Base-by-base conservation (phyloP, 192 early-diverging fungal species). In the Coemansia pectinata region DNA sequence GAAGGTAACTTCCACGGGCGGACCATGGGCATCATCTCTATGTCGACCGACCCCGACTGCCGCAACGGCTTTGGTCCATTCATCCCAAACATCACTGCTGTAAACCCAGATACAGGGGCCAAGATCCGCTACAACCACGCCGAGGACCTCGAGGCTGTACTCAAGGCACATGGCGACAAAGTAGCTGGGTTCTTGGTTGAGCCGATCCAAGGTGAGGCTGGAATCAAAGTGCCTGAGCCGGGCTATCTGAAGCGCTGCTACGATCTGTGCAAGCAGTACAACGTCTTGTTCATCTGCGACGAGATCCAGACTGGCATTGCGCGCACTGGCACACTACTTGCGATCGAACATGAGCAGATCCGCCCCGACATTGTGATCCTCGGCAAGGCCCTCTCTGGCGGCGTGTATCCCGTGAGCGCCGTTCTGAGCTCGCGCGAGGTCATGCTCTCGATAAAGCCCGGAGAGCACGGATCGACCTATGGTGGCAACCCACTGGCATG, bases 191-290 rank as follows among this genome's bases (percentile, higher is more conserved):
- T 99, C 87, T 87, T 99, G 58, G 93, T 99, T 15, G 97, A 99
- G 84, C 97, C 97, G 19, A 98, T 99, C 84, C 97, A 99, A 79
- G 97, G 97, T 67, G 97, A 99, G 86, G 96, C 97, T 29, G 97
- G 94, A 62, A 97, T 99, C 77, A 89, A 91, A 74, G 92, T 99
- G 11, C 97, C 97, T 33, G 94, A 94, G 72, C 86, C 91, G 1
- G 96, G 96, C 14, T 99, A 99, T 85, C 83, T 99, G 41, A 87
- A 87, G 74, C 88, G 87, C 62, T 91, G 90, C 75, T 90, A 92
- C 71, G 93, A 91, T 23, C 88, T 99, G 52, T 99, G 97, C 91
- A 92, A 95, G 73, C 92, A 97, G 84, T 91, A 99, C 88, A 97
- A 98, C 70, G 96, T 97, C 31, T 85, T 99, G 66, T 92, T 99